A percentile compares a stretch with the other conserved stretches of the same genome.
phyloP scores from a whole-genome alignment of 2,329 filamentous ascomycete species.

The Cladorrhinum sp. region DNA sequence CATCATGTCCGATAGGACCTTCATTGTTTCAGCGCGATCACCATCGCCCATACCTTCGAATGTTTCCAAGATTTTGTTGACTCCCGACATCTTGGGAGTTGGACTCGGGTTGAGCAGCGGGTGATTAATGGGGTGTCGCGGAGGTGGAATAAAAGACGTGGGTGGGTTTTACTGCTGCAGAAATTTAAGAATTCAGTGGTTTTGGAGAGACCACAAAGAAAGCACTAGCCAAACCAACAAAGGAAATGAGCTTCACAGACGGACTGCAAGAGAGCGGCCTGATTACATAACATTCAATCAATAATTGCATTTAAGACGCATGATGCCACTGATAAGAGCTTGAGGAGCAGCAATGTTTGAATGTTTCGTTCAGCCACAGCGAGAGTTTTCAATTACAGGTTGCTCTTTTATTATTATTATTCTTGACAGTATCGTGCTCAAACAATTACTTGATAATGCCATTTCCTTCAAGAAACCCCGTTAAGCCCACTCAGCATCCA shows the following conservation, averaged over 20 bases:
- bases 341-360: too few species aligned
- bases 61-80: conserved; percentile 19
- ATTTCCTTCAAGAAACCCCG: neutral
- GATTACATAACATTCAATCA: neutral
- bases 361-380: too few species aligned
- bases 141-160: neutral
- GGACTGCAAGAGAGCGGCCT: neutral
- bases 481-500: conserved; percentile 3
- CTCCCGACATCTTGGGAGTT: conserved; percentile 11
- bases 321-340: too few species aligned
- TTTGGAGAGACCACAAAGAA: neutral
- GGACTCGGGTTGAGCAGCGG: neutral
- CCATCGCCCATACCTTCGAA: conserved; percentile 12
- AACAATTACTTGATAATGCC: neutral
- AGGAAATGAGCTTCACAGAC: neutral
- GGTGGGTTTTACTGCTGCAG: neutral
- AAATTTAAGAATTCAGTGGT: too few species aligned
- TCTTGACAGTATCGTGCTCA: too few species aligned
- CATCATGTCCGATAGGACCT: conserved; percentile 12
- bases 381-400: too few species aligned
- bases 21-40: conserved; percentile 12
- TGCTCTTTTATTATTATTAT: too few species aligned
- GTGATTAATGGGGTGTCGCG: neutral
- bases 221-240: neutral
- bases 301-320: too few species aligned